Conservation (phyloP, 495 filamentous ascomycete genomes). For the Trichoderma orchidacearum region DNA sequence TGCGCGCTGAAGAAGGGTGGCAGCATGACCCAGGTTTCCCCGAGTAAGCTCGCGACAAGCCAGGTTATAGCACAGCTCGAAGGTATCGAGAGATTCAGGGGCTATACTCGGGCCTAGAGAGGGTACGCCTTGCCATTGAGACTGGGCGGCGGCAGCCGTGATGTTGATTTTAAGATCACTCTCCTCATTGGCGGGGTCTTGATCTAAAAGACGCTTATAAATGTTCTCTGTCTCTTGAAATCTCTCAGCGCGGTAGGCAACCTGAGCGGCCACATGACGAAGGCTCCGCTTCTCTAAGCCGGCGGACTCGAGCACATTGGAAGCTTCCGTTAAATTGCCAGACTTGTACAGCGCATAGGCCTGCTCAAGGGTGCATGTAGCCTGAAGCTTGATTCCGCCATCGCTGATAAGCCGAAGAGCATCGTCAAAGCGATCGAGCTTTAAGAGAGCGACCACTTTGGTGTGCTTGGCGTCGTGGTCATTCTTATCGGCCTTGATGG, state of each 20-base stretch:
- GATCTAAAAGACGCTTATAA: slow-evolving; percentile 47
- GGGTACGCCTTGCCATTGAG: slow-evolving; percentile 58
- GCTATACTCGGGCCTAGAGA: slow-evolving; percentile 17
- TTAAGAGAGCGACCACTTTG: slow-evolving; percentile 74
- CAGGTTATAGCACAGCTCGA: slow-evolving; percentile 88
- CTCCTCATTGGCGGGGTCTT: slow-evolving; percentile 43
- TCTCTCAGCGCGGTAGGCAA: slow-evolving; percentile 71
- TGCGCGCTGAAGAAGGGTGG: slow-evolving; percentile 69
- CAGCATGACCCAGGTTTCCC: slow-evolving; percentile 60
- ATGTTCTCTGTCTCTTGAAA: slow-evolving; percentile 58
- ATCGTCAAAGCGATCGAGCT: slow-evolving; percentile 89
- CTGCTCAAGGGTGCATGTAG: slow-evolving; percentile 58
- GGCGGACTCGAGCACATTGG: slow-evolving; percentile 35
- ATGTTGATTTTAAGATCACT: slow-evolving; percentile 81
- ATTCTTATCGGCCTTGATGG: slow-evolving; percentile 42
- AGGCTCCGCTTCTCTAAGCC: slow-evolving; percentile 31
- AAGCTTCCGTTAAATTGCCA: slow-evolving; percentile 62
- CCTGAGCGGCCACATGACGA: slow-evolving; percentile 78
- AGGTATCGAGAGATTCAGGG: slow-evolving; percentile 71
- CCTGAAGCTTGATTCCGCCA: slow-evolving; percentile 52
- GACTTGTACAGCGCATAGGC: slow-evolving; percentile 88
- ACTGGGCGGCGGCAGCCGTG: slow-evolving; percentile 66
- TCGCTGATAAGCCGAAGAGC: slow-evolving; percentile 64
- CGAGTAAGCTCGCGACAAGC: slow-evolving; percentile 76
- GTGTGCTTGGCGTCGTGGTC: slow-evolving; percentile 60